These are phyloP conservation scores for Dryadomyces quercivorus DNA, from an alignment of 2,329 filamentous ascomycete genomes.

Conservation along the genomic window DNA sequence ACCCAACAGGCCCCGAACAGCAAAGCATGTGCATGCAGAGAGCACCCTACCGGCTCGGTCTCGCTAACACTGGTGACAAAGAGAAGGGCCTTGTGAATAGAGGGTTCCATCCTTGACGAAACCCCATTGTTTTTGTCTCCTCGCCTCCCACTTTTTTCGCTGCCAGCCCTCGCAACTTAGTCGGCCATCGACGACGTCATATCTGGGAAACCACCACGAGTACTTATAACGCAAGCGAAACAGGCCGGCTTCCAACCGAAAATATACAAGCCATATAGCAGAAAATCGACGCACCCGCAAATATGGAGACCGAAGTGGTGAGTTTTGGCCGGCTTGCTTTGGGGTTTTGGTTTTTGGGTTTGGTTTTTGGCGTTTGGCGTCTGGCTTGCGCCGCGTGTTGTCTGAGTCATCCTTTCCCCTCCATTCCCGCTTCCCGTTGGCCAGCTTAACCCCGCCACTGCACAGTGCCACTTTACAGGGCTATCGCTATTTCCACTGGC, in stretches of 20 bases:
- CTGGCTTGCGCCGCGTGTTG: background rate
- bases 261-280: background rate
- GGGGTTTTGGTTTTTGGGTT: too few relatives aligned
- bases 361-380: too few relatives aligned
- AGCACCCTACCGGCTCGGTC: too few relatives aligned
- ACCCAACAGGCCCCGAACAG: too few relatives aligned
- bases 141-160: background rate
- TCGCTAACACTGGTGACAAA: too few relatives aligned
- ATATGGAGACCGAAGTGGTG: background rate
- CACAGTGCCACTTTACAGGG: background rate
- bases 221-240: too few relatives aligned
- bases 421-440: constrained; percentile 5
- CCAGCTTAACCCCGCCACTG: constrained; percentile 7
- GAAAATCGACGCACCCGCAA: background rate
- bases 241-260: background rate
- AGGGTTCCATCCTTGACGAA: too few relatives aligned
- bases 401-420: constrained; percentile 8
- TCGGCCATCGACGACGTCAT: background rate
- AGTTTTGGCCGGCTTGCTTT: too few relatives aligned
- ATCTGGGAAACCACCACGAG: too few relatives aligned
- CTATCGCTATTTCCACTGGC: background rate
- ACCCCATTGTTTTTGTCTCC: background rate
- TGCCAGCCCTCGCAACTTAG: background rate
- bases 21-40: too few relatives aligned
- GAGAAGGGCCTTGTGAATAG: too few relatives aligned